Base-by-base conservation (phyloP, 371 early-diverging fungal species). In the Circinella minor region DNA sequence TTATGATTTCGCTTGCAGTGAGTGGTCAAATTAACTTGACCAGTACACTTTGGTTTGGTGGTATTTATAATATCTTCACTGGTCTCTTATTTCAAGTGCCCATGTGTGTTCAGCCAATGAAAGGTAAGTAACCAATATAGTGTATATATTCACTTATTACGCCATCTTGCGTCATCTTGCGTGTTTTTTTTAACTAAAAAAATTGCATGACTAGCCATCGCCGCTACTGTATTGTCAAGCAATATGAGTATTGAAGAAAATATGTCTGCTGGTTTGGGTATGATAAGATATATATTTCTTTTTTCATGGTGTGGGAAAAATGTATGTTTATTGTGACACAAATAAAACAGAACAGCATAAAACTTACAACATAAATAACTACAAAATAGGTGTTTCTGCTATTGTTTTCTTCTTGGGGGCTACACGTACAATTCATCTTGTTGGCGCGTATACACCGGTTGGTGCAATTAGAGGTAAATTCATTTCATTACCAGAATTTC, bases 31-130 rank as follows among this genome's bases (percentile, higher is more conserved):
- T 93, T 67, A 90, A 92, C 66, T 75, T 96, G 46, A 88, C 94
- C 5, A 79, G 94, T 39, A 93, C 95, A 14, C 77, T 96, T 67
- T 88, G 95, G 79, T 94, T 95, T 81, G 94, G 94, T 63, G 96
- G 96, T 13, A 76, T 94, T 43, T 96, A 91, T 92, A 95, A 95
- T 69, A 94, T 96, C 48, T 17, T 90, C 37, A 89, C 92, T 1
- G 96, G 95, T 34, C 63, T 93, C 14, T 63, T 86, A 27, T 96
- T 91, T 69, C 88, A 91, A 43, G 90, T 95, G 34, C 96, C 96
- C 43, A 90, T 95, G 81, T 91, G 95, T 71, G 93, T 92, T 36
- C 93, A 93, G 71, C 94, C 94, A 36, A 93, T 93, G 94, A 93
- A 93, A 81, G 90, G 91, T 89, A 83, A 64, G 3, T 17, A 46